Base-by-base conservation (phyloP, 169 alveolate genomes). In the Plasmodium billcollinsi region DNA sequence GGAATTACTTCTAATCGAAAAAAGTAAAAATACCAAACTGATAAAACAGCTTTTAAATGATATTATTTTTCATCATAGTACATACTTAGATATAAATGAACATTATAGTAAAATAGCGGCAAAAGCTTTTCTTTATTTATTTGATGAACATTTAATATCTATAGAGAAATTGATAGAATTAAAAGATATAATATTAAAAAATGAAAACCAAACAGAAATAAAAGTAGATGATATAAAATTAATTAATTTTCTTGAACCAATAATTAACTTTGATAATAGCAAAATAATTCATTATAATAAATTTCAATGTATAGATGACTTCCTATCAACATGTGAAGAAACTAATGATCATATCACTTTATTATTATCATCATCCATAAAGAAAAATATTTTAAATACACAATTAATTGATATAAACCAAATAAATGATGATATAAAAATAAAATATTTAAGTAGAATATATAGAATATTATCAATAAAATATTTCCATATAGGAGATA, bases 391-490 rank as follows among this genome's bases (percentile, higher is more conserved):
- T 24, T 20, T 24, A 39, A 73, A 21, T 52, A 59, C 20, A 2
- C 6, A 50, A 7, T 50, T 21, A 49, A 52, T 12, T 14, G 11
- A 29, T 12, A 49, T n/a, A 70, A 85, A 11, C 0, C 20, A 86
- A 59, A 62, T 24, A 2, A 47, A 24, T 15, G 26, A n/a, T 21
- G 24, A 49, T n/a, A 21, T 12, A 24, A 83, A 45, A 62, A 33
- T 56, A 39, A 70, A 29, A 29, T 86, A 71, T 65, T 67, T 86
- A n/a, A 86, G 92, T 65, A 62, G 92, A 33, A 21, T 86, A 39
- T 86, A 65, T 65, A 58, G 92, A 29, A 86, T 86, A 11, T 24
- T 86, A 54, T 73, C 92, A 47, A 26, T 86, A 56, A 86, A 86
- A 56, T 86, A 86, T 86, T 21, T 71, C 20, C 49, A 52, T 29